Base-by-base conservation (phyloP, 1,284 basidiomycete genomes). In the Trametes hirsuta region DNA sequence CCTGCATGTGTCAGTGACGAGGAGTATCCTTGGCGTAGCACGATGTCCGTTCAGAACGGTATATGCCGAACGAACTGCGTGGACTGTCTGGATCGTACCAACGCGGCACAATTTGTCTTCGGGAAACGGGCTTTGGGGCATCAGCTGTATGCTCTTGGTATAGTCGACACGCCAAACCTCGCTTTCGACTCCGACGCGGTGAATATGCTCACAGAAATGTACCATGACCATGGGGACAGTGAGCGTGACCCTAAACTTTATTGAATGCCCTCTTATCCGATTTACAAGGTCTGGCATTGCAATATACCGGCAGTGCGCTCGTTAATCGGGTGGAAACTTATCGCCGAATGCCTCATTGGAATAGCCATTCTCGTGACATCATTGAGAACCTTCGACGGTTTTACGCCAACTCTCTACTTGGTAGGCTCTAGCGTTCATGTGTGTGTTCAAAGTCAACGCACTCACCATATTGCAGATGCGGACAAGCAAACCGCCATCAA, bases 401-500 rank as follows among this genome's bases (percentile, higher is more conserved):
- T 74, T 99, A 98, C 71, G 91, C 96, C 4, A 99, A 99, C 71
- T 95, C 94, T 4, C 83, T 99, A 42, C 83, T 95, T 3, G 93
- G 93, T 91, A 48, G 45, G 75, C 12, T 4, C 6, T 6, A 18
- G 14, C 36, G 14, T 3, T 22, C 30, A 4, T 8, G 6, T 2
- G 5, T 0, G 30, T 30, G 8, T 30, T 30, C 8, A 4, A 6
- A 25, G 42, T 4, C 22, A 2, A 4, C 37, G 30, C 41, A 18
- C 18, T 30, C 21, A 45, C 22, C 39, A 21, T 36, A 4, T 51
- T 57, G 37, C 58, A 91, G 95, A 99, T 71, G 95, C 94, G 1
- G 97, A 99, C 75, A 99, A 99, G 75, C 97, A 99, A 75, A 86
- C 93, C 0, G 95, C 97, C 0, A 99, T 98, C 74, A 97, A 99